These are phyloP conservation scores for Neurospora sp. DNA, from an alignment of 495 filamentous ascomycete species.

Conservation along the genomic window DNA sequence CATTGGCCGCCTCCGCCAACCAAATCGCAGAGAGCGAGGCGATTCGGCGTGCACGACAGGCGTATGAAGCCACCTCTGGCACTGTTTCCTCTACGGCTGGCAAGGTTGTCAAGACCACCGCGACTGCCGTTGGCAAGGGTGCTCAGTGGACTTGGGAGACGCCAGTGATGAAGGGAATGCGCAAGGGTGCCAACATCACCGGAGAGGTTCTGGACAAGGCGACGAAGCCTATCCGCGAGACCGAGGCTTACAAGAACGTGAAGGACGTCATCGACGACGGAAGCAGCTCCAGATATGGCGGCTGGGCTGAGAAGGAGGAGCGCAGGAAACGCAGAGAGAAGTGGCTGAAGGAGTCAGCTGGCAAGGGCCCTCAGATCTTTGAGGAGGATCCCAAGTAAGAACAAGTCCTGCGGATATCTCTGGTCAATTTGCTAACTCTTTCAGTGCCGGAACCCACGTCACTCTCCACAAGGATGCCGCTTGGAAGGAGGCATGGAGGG, in stretches of 20 bases:
- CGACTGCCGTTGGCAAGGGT: conserved; percentile 73
- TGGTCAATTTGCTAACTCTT: conserved; percentile 9
- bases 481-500: conserved; percentile 92
- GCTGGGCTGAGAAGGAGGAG: conserved; percentile 94
- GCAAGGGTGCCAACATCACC: conserved; percentile 73
- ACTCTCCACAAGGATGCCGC: conserved; percentile 93
- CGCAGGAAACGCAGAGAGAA: conserved; percentile 67
- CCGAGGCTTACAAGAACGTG: conserved; percentile 86
- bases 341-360: conserved; percentile 43
- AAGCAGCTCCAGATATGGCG: conserved; percentile 89
- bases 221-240: conserved; percentile 88
- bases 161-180: conserved; percentile 79
- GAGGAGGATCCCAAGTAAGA: conserved; percentile 86
- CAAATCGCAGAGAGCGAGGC: conserved; percentile 90
- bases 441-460: conserved; percentile 83
- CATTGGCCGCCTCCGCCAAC: conserved; percentile 75
- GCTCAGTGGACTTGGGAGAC: conserved; percentile 98
- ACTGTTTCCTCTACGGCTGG: conserved; percentile 62
- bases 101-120: conserved; percentile 74
- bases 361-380: conserved; percentile 43
- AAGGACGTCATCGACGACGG: conserved; percentile 97
- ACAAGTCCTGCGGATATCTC: not conserved
- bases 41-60: conserved; percentile 75
- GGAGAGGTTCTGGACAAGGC: conserved; percentile 83
- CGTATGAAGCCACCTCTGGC: conserved; percentile 73